phyloP scores from a whole-genome alignment of 345 rosid species.

The Gossypium ekmanianum region DNA sequence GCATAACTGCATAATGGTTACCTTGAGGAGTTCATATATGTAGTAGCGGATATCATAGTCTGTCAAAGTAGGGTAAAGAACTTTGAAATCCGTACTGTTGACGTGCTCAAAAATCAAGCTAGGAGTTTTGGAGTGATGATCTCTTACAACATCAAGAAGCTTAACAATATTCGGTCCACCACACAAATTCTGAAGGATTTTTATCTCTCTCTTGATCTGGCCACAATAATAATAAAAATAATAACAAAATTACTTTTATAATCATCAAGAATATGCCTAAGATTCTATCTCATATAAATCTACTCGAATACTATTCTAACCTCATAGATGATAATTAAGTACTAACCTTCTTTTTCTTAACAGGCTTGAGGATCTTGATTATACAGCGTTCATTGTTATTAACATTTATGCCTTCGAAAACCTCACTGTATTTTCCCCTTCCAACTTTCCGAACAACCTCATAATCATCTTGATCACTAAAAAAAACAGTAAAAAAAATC shows the following conservation, averaged over 20 bases:
- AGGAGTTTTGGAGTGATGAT: constrained; percentile 79
- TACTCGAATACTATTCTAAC: neutral
- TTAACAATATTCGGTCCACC: constrained; percentile 74
- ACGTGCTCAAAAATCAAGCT: constrained; percentile 79
- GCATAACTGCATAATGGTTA: constrained; percentile 15
- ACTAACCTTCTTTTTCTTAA: constrained; percentile 79
- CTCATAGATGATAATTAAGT: neutral
- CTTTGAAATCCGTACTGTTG: constrained; percentile 81
- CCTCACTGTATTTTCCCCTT: constrained; percentile 82
- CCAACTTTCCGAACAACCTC: constrained; percentile 88
- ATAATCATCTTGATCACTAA: constrained; percentile 78
- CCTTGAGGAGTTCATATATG: constrained; percentile 84
- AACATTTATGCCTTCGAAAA: constrained; percentile 72
- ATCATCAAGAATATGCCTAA: neutral
- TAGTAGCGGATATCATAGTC: constrained; percentile 84
- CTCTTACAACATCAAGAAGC: constrained; percentile 74
- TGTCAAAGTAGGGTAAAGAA: constrained; percentile 73
- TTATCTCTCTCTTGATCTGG: constrained; percentile 83
- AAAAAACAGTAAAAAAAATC: neutral
- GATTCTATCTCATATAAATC: constrained; percentile 9
- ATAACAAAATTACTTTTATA: constrained; percentile 2
- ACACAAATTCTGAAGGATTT: constrained; percentile 75
- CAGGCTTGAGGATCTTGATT: constrained; percentile 86
- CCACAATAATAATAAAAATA: neutral
- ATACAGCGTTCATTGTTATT: constrained; percentile 63